These are phyloP conservation scores for Termitomyces bulborhizus DNA, from an alignment of 768 basidiomycete species.

Conservation along the genomic window DNA sequence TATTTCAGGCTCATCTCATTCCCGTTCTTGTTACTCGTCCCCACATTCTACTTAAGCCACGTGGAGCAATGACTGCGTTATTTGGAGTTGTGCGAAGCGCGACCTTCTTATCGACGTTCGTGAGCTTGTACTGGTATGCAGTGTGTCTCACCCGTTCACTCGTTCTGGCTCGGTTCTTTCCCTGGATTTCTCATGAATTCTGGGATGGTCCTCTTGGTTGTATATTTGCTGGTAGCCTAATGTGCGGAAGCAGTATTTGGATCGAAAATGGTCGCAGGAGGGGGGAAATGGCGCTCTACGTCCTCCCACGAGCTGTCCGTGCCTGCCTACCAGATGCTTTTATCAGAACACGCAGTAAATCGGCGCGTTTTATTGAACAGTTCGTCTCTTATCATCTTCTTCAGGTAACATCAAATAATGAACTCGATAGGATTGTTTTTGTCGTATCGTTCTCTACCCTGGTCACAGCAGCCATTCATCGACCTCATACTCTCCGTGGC, in stretches of 20 bases:
- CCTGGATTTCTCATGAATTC: slow-evolving; percentile 65
- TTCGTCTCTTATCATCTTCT: slow-evolving; percentile 22
- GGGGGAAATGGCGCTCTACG: slow-evolving; percentile 78
- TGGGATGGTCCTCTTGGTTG: slow-evolving; percentile 77
- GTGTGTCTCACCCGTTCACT: slow-evolving; percentile 69
- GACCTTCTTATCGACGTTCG: slow-evolving; percentile 65
- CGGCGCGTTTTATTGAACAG: slow-evolving; percentile 48
- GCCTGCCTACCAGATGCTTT: slow-evolving; percentile 54
- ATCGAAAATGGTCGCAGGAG: slow-evolving; percentile 66
- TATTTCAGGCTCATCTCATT: slow-evolving; percentile 59
- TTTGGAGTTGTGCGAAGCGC: slow-evolving; percentile 58
- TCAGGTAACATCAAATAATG: neutral
- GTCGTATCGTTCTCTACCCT: slow-evolving; percentile 60
- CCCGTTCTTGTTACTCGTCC: slow-evolving; percentile 61
- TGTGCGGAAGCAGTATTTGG: slow-evolving; percentile 74
- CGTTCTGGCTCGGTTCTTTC: slow-evolving; percentile 56
- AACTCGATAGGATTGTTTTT: slow-evolving; percentile 44
- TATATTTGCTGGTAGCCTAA: slow-evolving; percentile 57
- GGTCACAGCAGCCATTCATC: slow-evolving; percentile 56
- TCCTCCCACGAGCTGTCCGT: slow-evolving; percentile 64
- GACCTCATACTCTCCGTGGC: slow-evolving; percentile 62
- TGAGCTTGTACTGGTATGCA: slow-evolving; percentile 62
- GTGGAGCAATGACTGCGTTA: slow-evolving; percentile 34
- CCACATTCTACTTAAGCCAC: slow-evolving; percentile 38
- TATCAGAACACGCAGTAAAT: slow-evolving; percentile 35